Percentiles rank a stretch among this genome's conserved stretches.
phyloP scores from a whole-genome alignment of 2,329 filamentous ascomycete species.

The Pseudogymnoascus sp. region DNA sequence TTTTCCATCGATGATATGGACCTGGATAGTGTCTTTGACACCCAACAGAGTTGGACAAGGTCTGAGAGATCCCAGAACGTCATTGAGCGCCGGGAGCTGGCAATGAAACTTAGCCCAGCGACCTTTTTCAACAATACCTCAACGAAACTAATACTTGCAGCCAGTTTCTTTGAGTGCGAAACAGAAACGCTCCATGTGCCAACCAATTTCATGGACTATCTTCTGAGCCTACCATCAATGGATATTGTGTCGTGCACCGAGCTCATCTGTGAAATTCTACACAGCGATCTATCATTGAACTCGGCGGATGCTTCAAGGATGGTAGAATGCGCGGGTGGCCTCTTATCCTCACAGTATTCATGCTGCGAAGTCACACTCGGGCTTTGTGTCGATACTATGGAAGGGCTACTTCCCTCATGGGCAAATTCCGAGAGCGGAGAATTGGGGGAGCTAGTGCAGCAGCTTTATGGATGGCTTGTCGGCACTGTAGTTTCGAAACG shows the following conservation, averaged over 20 bases:
- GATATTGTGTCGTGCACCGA: slow-evolving; percentile 45
- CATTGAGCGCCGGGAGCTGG: slow-evolving; percentile 35
- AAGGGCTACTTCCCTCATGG: slow-evolving; percentile 33
- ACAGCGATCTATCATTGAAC: slow-evolving; percentile 44
- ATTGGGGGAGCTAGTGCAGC: slow-evolving; percentile 58
- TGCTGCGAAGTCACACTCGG: slow-evolving; percentile 67
- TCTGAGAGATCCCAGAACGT: slow-evolving; percentile 27
- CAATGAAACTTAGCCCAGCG: slow-evolving; percentile 20
- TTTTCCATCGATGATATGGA: slow-evolving; percentile 48
- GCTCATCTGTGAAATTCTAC: slow-evolving; percentile 45
- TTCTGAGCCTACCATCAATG: slow-evolving; percentile 43
- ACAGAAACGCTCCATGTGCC: slow-evolving; percentile 39
- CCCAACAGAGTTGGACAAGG: slow-evolving; percentile 45
- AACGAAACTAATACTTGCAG: slow-evolving; percentile 20
- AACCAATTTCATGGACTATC: slow-evolving; percentile 39
- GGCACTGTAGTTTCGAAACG: slow-evolving; percentile 57
- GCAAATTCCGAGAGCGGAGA: slow-evolving; percentile 34
- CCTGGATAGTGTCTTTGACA: slow-evolving; percentile 56
- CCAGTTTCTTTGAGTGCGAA: slow-evolving; percentile 16
- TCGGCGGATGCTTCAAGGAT: slow-evolving; percentile 40
- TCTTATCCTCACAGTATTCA: slow-evolving; percentile 52
- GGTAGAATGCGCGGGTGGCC: slow-evolving; percentile 41
- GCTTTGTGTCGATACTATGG: slow-evolving; percentile 59
- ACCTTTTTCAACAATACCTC: slow-evolving; percentile 22
- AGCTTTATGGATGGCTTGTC: slow-evolving; percentile 74